Evolutionary conservation across 176 grass and related monocot genomes (phyloP).

Genomic region (Alloteropsis semialata): DNA sequence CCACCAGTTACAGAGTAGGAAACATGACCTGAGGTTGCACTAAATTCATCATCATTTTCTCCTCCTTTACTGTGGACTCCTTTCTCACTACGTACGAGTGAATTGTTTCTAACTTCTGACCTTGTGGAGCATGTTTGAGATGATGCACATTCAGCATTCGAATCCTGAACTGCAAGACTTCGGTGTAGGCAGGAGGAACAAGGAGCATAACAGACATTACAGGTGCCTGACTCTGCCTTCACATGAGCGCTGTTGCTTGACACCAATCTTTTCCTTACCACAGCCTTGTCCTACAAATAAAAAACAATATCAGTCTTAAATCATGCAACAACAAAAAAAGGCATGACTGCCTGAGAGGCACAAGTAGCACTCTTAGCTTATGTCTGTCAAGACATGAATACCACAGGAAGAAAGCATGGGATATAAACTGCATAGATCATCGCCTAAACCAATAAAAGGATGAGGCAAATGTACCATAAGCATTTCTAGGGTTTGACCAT

Average conservation of each 20-base stretch:
- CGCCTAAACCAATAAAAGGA: background rate
- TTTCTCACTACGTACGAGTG: slow-evolving; percentile 34
- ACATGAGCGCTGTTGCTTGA: slow-evolving; percentile 11
- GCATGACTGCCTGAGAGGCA: background rate
- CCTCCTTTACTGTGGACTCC: slow-evolving; percentile 22
- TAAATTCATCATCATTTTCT: slow-evolving; percentile 53
- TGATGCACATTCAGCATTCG: slow-evolving; percentile 54
- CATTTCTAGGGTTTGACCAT: background rate
- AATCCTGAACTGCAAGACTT: slow-evolving; percentile 21
- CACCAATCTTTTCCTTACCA: slow-evolving; percentile 35
- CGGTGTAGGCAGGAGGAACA: slow-evolving; percentile 80
- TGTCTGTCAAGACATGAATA: background rate
- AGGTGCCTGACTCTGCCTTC: slow-evolving; percentile 65
- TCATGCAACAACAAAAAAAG: background rate
- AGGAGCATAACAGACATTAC: slow-evolving; percentile 71
- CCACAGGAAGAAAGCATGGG: background rate
- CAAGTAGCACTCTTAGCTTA: background rate
- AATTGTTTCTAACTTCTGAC: slow-evolving; percentile 50
- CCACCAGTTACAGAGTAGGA: slow-evolving; percentile 61
- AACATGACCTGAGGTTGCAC: slow-evolving; percentile 62
- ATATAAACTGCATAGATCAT: background rate
- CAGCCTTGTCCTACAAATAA: slow-evolving; percentile 35
- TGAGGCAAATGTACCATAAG: background rate
- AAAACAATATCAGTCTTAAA: slow-evolving; percentile 11
- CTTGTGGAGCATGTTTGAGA: slow-evolving; percentile 53